Percentiles rank a stretch among this genome's conserved stretches.
phyloP scores from a whole-genome alignment of 108 stramenopile genomes.

The Conticribra weissflogii region DNA sequence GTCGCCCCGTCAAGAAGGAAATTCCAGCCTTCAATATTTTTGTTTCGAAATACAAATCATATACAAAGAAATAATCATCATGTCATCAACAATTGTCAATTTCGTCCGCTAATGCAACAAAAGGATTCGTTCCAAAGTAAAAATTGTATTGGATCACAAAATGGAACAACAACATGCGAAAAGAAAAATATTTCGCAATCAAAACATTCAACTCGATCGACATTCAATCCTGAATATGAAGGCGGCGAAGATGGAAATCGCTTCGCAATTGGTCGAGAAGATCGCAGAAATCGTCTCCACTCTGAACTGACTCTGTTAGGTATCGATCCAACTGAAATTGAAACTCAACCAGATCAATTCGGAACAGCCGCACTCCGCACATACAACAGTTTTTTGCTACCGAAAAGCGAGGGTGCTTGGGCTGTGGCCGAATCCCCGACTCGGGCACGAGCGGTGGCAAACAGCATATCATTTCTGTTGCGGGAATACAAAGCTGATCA shows the following conservation, averaged over 20 bases:
- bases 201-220: slow-evolving; percentile 25
- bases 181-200: not conserved
- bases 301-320: slow-evolving; percentile 45
- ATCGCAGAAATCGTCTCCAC: slow-evolving; percentile 40
- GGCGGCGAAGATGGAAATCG: slow-evolving; percentile 18
- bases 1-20: too few species aligned
- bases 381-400: slow-evolving; percentile 57
- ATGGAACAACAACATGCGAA: not conserved
- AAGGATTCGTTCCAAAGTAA: not conserved
- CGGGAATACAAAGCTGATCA: slow-evolving; percentile 56
- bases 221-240: slow-evolving; percentile 43
- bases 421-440: slow-evolving; percentile 59
- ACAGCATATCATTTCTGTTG: slow-evolving; percentile 56
- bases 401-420: slow-evolving; percentile 57
- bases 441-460: slow-evolving; percentile 57
- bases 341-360: slow-evolving; percentile 38
- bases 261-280: slow-evolving; percentile 43
- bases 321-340: slow-evolving; percentile 38
- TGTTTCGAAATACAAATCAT: too few species aligned
- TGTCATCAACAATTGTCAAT: not conserved
- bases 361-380: slow-evolving; percentile 58
- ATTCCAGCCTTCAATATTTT: too few species aligned
- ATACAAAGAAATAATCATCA: too few species aligned
- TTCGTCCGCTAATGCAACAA: not conserved
- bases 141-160: not conserved